Evolutionary conservation across 441 rosid species (phyloP), one percentile per base, ranked within the genome.

Genomic region (Jatropha podagrica): DNA sequence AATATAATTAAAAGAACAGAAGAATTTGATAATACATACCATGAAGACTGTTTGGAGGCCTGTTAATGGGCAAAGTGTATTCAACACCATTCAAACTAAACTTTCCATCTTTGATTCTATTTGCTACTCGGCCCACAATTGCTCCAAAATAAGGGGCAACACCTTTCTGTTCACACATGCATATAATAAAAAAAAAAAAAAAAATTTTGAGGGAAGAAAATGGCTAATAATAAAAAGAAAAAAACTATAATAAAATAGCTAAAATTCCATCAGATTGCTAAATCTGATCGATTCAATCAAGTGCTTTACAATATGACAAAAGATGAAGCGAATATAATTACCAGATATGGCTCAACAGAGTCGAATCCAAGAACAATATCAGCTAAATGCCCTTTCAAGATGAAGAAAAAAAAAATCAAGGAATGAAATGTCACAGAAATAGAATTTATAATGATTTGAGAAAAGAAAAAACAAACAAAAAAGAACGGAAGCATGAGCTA

Each of bases 81-180:
- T 88, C 81, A 7, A 81, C 81, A 44, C 98, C 97, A 76, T 91
- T 79, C 0, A 95, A 90, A 68, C 84, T 82, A 61, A 95, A 93
- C 75, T 91, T 95, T 27, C 98, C 99, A 18, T 90, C 87, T 78
- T 81, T 93, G 74, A 95, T 93, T 77, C 96, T 81, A 83, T 95
- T 95, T 2, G 98, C 99, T 12, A 93, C 98, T 72, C 99, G 88
- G n/a, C 98, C 98, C 76, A 95, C 98, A 65, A 95, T 93, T 85
- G 92, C 88, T 20, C 96, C 97, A 40, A 93, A 95, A 82, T 81
- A 95, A 6, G 97, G 92, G 44, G 95, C 86, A 61, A 76, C 81
- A 41, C 96, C 91, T 83, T 89, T 81, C 98, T 95, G 89, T 71
- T 79, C 68, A 73, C 65, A 69, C 4, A 62, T 15, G 51, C 18